Percentiles rank a stretch among this genome's conserved stretches.
Conservation (phyloP, 306 rosid species). For the Dryas alaskensis region DNA sequence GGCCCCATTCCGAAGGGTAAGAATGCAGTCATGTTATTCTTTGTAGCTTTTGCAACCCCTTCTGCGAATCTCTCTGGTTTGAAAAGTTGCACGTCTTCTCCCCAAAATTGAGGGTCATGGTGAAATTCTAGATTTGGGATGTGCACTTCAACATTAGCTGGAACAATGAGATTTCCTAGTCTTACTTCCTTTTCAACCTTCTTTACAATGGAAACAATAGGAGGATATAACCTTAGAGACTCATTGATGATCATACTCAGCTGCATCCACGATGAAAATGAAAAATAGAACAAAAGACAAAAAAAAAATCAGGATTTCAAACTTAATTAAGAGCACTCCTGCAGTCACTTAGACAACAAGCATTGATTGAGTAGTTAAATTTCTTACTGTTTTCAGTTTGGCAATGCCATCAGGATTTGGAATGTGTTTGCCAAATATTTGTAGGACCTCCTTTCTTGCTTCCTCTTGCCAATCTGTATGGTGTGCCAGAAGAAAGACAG, state of each 20-base stretch:
- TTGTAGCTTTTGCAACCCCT: slow-evolving; percentile 28
- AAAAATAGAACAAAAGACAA: background rate
- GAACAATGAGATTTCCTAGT: slow-evolving; percentile 20
- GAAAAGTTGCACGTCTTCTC: slow-evolving; percentile 25
- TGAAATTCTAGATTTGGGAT: slow-evolving; percentile 17
- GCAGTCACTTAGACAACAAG: background rate
- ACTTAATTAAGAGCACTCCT: background rate
- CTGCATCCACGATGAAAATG: slow-evolving; percentile 12
- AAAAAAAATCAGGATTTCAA: background rate
- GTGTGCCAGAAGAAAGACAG: slow-evolving; percentile 25
- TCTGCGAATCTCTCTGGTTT: slow-evolving; percentile 35
- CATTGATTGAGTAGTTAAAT: background rate
- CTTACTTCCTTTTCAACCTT: slow-evolving; percentile 17
- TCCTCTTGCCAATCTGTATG: slow-evolving; percentile 38
- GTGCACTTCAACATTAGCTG: slow-evolving; percentile 12
- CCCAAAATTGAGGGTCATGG: slow-evolving; percentile 32
- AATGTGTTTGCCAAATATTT: slow-evolving; percentile 21
- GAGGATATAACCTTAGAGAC: slow-evolving; percentile 33
- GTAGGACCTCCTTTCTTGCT: slow-evolving; percentile 29
- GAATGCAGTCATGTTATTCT: slow-evolving; percentile 19
- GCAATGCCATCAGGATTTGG: slow-evolving; percentile 18
- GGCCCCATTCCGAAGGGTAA: slow-evolving; percentile 30
- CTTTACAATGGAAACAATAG: slow-evolving; percentile 6
- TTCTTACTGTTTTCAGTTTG: slow-evolving; percentile 24
- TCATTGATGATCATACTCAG: slow-evolving; percentile 31